Conservation (phyloP, 345 rosid genomes). For the Eucalyptus erythrocorys region DNA sequence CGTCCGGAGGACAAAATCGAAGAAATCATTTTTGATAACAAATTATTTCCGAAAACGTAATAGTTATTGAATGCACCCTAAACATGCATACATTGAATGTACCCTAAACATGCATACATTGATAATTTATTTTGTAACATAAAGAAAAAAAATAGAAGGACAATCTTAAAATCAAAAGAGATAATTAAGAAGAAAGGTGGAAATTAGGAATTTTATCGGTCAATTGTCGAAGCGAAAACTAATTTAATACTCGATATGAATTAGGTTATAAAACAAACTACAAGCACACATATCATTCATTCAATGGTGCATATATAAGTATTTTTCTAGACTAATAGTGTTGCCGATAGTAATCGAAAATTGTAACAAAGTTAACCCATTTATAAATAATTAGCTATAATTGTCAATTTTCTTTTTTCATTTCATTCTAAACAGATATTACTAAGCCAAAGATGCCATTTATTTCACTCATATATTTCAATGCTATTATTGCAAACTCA, state of each 20-base stretch:
- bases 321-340: neutral
- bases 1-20: rapidly evolving
- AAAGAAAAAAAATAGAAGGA: neutral
- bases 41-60: no score
- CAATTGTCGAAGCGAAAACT: neutral
- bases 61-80: neutral
- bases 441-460: no score
- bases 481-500: neutral
- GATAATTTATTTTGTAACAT: neutral
- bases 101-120: neutral
- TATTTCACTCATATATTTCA: neutral
- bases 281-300: neutral
- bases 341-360: neutral
- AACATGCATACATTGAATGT: rapidly evolving
- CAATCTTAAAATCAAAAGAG: neutral
- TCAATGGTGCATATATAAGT: neutral
- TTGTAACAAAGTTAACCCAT: neutral
- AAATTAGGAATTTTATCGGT: neutral
- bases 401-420: neutral
- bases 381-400: neutral
- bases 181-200: neutral
- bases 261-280: neutral
- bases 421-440: no score
- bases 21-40: no score
- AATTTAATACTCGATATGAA: neutral